Conservation (phyloP, 495 filamentous ascomycete species). For the Haplographium delicatum region DNA sequence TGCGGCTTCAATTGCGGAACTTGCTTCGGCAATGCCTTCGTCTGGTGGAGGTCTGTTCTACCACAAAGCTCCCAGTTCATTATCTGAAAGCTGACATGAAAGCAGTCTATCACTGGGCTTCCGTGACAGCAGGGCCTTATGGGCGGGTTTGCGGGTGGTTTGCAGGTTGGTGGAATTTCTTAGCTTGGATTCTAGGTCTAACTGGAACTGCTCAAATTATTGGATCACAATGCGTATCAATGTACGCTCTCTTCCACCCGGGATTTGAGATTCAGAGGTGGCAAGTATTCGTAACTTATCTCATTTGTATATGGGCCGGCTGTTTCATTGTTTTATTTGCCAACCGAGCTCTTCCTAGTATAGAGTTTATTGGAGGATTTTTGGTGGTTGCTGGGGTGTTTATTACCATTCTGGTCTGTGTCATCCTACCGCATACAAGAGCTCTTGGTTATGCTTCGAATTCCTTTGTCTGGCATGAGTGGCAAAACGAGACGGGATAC, state of each 20-base stretch:
- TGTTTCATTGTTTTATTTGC: constrained; percentile 61
- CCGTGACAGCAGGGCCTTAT: constrained; percentile 64
- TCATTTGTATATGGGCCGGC: constrained; percentile 62
- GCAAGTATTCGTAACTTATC: constrained; percentile 70
- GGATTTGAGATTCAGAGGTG: constrained; percentile 57
- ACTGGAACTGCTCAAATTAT: constrained; percentile 66
- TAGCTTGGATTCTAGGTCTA: constrained; percentile 67
- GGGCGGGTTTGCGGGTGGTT: constrained; percentile 71
- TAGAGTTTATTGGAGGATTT: constrained; percentile 63
- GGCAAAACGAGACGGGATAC: constrained; percentile 18
- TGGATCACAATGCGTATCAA: constrained; percentile 58
- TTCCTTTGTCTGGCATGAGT: constrained; percentile 51
- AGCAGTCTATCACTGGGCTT: constrained; percentile 77
- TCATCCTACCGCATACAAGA: constrained; percentile 59
- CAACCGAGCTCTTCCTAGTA: constrained; percentile 60
- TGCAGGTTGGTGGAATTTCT: constrained; percentile 74
- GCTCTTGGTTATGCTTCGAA: constrained; percentile 44
- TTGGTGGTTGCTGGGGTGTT: constrained; percentile 64
- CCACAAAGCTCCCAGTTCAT: not conserved
- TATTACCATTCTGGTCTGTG: constrained; percentile 68
- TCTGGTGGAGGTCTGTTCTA: constrained; percentile 47
- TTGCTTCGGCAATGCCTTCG: constrained; percentile 75
- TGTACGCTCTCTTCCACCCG: constrained; percentile 69
- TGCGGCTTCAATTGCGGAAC: constrained; percentile 46
- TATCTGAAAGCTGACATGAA: not conserved